Conservation (phyloP, 306 rosid genomes). For the Mucuna pruriens region DNA sequence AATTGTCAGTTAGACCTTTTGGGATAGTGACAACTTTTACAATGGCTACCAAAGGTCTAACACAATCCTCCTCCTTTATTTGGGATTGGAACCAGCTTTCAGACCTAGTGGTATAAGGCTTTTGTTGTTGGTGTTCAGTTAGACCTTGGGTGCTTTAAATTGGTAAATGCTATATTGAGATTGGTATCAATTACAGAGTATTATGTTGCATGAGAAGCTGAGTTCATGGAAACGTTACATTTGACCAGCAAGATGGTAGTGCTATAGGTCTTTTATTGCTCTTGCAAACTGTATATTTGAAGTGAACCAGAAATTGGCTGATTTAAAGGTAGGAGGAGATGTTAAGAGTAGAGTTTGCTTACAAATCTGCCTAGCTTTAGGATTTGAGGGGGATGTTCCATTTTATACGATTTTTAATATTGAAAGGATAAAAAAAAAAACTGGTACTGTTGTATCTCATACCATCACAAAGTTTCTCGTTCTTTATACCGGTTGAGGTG, state of each 20-base stretch:
- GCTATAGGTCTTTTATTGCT: slow-evolving; percentile 19
- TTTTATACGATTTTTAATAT: slow-evolving; percentile 23
- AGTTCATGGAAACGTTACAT: slow-evolving; percentile 1
- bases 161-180: slow-evolving; percentile 8
- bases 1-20: not conserved
- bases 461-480: slow-evolving; percentile 20
- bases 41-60: not conserved
- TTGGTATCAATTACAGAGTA: slow-evolving; percentile 14
- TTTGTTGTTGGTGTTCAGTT: slow-evolving; percentile 4
- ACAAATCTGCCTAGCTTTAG: slow-evolving; percentile 20
- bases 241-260: not conserved
- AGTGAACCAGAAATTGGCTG: slow-evolving; percentile 33
- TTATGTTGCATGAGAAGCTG: slow-evolving; percentile 9
- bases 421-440: slow-evolving; percentile 29
- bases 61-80: not conserved
- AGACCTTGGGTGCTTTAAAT: not conserved
- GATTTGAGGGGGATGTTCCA: slow-evolving; percentile 27
- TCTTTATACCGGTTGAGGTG: slow-evolving; percentile 44
- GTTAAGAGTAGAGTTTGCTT: slow-evolving; percentile 20
- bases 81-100: not conserved
- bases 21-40: not conserved
- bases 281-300: slow-evolving; percentile 29
- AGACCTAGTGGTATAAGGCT: not conserved
- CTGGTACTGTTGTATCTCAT: slow-evolving; percentile 37
- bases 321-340: slow-evolving; percentile 33